These are phyloP conservation scores for Magnaporthiopsis rhizophila DNA, from an alignment of 2,329 filamentous ascomycete genomes.

Conservation along the genomic window DNA sequence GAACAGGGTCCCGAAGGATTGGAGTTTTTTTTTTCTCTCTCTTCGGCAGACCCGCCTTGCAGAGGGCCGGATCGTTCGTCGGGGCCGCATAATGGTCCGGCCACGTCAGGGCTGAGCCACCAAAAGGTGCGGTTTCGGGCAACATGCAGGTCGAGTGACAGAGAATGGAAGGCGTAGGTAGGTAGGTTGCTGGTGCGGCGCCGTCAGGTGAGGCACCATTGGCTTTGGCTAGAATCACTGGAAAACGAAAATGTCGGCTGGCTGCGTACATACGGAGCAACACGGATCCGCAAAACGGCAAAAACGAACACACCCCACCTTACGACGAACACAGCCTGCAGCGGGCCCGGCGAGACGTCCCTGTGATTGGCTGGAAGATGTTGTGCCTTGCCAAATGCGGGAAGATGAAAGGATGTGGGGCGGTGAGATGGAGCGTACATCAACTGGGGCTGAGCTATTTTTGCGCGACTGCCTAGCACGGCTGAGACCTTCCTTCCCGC, in stretches of 20 bases:
- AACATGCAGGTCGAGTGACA: neutral
- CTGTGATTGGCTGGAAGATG: too few relatives aligned
- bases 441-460: neutral
- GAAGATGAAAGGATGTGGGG: neutral
- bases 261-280: too few relatives aligned
- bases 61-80: neutral
- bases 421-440: neutral
- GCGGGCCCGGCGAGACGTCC: too few relatives aligned
- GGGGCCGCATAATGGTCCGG: neutral
- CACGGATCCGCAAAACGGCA: too few relatives aligned
- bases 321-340: too few relatives aligned
- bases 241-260: too few relatives aligned
- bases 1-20: neutral
- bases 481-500: too few relatives aligned
- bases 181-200: neutral
- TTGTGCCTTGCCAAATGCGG: neutral
- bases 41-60: neutral
- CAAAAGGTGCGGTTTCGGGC: neutral
- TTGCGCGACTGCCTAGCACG: neutral
- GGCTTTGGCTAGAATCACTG: too few relatives aligned
- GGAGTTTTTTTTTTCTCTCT: neutral
- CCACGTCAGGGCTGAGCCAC: neutral
- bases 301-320: too few relatives aligned
- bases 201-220: too few relatives aligned
- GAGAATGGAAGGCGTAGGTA: too few relatives aligned